Evolutionary conservation across 129 eudicot genomes (phyloP), one percentile per base, ranked within the genome.

Genomic region (Chrysanthemum makinoi): DNA sequence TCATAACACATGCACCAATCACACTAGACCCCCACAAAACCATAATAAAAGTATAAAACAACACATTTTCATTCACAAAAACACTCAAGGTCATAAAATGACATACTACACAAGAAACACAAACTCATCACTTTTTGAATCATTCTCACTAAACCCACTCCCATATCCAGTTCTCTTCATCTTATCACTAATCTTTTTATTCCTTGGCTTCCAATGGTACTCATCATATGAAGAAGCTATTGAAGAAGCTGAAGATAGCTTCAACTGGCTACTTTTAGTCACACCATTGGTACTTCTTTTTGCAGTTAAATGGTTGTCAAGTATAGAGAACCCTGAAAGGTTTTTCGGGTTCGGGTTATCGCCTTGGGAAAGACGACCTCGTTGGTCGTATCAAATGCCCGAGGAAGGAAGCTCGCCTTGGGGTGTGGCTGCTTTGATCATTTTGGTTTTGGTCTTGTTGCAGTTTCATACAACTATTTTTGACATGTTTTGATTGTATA

Each of bases 351-450:
- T 77, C 18, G 85, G 86, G 14, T 66, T 72, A 72, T 81, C 84
- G 5, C 85, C 88, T 24, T 82, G 78, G 80, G 88, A 81, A 10
- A 81, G 77, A 9, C 83, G 88, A 22, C 24, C 24, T 58, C 72
- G 88, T 76, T 71, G n/a, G 49, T 57, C 81, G 33, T 80, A 63
- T 30, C 56, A 53, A 18, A 44, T 66, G 65, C 64, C 80, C 56
- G 85, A 71, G 54, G 98, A 72, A 48, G 96, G 91, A 17, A 76
- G 86, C 20, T 87, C 90, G 56, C 98, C 96, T 52, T 89, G 96
- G 93, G 96, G 87, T 0, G 98, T 89, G 82, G 96, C 95, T 0
- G 93, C 92, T 26, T 43, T 89, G 79, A 87, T 89, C 76, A 48
- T 94, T 71, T 59, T 92, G 81, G 73, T 92, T 62, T 87, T 89